These are phyloP conservation scores for Quercus wislizeni DNA, from an alignment of 306 rosid species.

Conservation along the genomic window DNA sequence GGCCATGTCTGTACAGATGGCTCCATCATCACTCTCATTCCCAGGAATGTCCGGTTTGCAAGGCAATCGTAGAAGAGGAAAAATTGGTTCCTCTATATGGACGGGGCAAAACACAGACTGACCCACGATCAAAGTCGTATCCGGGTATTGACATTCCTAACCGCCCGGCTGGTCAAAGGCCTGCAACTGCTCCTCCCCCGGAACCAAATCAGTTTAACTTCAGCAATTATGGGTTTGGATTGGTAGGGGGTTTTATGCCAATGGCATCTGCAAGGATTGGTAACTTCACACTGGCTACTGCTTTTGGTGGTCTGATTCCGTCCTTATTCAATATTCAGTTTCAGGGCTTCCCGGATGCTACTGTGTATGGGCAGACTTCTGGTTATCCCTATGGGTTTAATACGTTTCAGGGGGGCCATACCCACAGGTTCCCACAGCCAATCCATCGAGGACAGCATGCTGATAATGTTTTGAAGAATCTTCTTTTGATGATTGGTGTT, in stretches of 20 bases:
- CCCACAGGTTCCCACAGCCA: constrained; percentile 52
- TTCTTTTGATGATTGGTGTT: constrained; percentile 65
- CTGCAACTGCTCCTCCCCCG: constrained; percentile 58
- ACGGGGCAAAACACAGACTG: constrained; percentile 71
- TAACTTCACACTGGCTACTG: constrained; percentile 75
- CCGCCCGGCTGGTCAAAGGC: constrained; percentile 86
- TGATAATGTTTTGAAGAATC: constrained; percentile 75
- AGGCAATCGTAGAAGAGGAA: constrained; percentile 71
- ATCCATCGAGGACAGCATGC: constrained; percentile 55
- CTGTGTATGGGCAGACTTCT: constrained; percentile 86
- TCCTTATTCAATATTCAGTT: constrained; percentile 74
- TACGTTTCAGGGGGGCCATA: constrained; percentile 63
- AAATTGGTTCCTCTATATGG: constrained; percentile 94
- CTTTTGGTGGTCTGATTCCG: constrained; percentile 79
- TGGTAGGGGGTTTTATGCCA: constrained; percentile 84
- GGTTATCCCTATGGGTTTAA: constrained; percentile 69
- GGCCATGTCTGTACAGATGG: constrained; percentile 95
- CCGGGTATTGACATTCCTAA: constrained; percentile 72
- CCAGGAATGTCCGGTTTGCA: constrained; percentile 95
- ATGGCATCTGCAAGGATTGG: constrained; percentile 79
- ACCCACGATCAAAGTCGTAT: constrained; percentile 76
- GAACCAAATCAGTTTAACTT: constrained; percentile 58
- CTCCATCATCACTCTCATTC: constrained; percentile 87
- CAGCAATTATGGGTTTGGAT: constrained; percentile 66
- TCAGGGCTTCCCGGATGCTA: constrained; percentile 79